Conservation (phyloP, 306 rosid genomes). For the Trichosanthes truncata region DNA sequence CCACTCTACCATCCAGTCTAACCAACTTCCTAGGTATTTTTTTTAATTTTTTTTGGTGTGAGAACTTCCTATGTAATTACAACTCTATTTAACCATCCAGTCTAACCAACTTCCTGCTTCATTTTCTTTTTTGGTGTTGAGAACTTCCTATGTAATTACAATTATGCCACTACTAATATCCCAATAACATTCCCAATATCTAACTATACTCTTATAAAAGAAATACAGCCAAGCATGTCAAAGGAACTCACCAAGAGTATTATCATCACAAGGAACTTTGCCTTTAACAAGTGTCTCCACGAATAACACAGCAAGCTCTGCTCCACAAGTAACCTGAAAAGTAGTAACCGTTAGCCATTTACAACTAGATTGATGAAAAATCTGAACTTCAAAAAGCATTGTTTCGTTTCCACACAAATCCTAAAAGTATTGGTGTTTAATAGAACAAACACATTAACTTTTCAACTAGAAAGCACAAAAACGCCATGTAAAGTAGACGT, state of each 20-base stretch:
- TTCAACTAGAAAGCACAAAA: background rate
- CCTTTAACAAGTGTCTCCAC: constrained; percentile 86
- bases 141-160: background rate
- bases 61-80: background rate
- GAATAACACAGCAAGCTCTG: constrained; percentile 80
- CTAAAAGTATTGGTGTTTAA: background rate
- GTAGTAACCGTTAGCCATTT: background rate
- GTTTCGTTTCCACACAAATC: background rate
- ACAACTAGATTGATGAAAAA: background rate
- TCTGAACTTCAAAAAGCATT: background rate
- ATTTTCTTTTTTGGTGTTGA: background rate
- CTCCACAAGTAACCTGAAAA: constrained; percentile 87
- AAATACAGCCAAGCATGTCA: background rate
- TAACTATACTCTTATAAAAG: background rate
- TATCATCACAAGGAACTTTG: constrained; percentile 47
- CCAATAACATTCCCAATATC: background rate
- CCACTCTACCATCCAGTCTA: background rate
- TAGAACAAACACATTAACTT: background rate
- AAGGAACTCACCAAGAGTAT: constrained; percentile 61
- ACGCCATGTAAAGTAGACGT: no score
- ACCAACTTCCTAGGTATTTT: background rate
- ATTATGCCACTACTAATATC: background rate
- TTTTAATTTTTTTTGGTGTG: background rate
- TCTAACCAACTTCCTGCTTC: background rate
- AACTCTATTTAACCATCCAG: background rate